A percentile compares a stretch with the other conserved stretches of the same genome.
phyloP scores from a whole-genome alignment of 306 rosid genomes.

The Pueraria montana region DNA sequence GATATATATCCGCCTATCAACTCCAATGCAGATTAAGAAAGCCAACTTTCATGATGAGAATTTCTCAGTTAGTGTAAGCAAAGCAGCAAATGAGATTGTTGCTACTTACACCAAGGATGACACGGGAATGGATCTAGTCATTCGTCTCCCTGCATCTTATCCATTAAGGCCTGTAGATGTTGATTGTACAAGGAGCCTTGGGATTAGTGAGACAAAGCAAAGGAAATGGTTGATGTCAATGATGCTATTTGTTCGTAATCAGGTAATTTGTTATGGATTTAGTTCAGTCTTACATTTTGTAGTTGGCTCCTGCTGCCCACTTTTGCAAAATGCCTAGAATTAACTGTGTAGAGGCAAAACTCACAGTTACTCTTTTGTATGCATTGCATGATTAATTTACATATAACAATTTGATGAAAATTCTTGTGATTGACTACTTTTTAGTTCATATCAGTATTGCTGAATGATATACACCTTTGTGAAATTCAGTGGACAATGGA shows the following conservation, averaged over 20 bases:
- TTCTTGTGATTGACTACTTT: constrained; percentile 23
- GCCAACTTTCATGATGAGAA: constrained; percentile 80
- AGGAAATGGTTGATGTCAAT: constrained; percentile 97
- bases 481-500: constrained; percentile 9
- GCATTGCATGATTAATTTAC: neutral
- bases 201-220: constrained; percentile 91
- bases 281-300: constrained; percentile 34
- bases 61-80: constrained; percentile 89
- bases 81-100: constrained; percentile 94
- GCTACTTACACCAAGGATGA: constrained; percentile 98
- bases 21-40: constrained; percentile 82
- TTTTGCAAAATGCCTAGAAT: constrained; percentile 35
- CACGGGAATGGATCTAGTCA: constrained; percentile 95
- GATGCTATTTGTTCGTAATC: constrained; percentile 91
- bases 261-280: constrained; percentile 62
- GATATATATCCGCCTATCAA: constrained; percentile 37
- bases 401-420: neutral
- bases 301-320: constrained; percentile 17
- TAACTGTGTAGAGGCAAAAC: neutral
- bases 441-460: neutral
- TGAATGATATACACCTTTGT: constrained; percentile 8
- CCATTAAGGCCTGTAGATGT: constrained; percentile 93
- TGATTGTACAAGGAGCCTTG: constrained; percentile 89
- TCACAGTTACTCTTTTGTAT: constrained; percentile 5
- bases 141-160: constrained; percentile 91